phyloP scores from a whole-genome alignment of 106 monocot species.

The Alisma plantagoaquatica region DNA sequence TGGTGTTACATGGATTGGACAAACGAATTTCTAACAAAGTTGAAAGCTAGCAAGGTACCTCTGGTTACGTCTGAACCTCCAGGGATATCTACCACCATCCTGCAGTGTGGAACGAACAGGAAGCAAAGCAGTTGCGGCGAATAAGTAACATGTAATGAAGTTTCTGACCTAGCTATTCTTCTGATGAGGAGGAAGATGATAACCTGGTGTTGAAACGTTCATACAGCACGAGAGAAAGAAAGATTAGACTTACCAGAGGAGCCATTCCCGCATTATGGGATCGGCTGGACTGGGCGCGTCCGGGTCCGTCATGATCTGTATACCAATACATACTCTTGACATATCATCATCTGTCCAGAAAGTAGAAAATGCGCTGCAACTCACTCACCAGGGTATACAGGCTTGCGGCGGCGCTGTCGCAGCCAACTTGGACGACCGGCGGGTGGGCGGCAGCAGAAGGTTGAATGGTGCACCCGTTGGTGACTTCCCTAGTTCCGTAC shows the following conservation, averaged over 20 bases:
- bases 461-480: conserved; percentile 12
- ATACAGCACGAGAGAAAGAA: neutral
- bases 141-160: no score
- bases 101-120: no score
- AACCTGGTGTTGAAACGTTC: neutral
- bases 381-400: conserved; percentile 18
- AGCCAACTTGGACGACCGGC: neutral
- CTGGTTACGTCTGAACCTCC: neutral
- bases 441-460: conserved; percentile 11
- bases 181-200: no score
- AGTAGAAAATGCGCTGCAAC: neutral
- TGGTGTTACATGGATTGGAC: no score
- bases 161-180: no score
- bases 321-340: neutral
- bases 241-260: conserved; percentile 5
- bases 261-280: neutral
- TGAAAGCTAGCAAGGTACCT: neutral
- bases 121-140: no score
- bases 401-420: neutral
- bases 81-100: conserved; percentile 8
- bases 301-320: conserved; percentile 6
- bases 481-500: conserved; percentile 12
- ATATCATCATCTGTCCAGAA: neutral
- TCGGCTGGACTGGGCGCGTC: conserved; percentile 9
- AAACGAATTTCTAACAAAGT: neutral